Evolutionary conservation across 2,329 filamentous ascomycete species (phyloP).

Genomic region (Alternaria burnsii): DNA sequence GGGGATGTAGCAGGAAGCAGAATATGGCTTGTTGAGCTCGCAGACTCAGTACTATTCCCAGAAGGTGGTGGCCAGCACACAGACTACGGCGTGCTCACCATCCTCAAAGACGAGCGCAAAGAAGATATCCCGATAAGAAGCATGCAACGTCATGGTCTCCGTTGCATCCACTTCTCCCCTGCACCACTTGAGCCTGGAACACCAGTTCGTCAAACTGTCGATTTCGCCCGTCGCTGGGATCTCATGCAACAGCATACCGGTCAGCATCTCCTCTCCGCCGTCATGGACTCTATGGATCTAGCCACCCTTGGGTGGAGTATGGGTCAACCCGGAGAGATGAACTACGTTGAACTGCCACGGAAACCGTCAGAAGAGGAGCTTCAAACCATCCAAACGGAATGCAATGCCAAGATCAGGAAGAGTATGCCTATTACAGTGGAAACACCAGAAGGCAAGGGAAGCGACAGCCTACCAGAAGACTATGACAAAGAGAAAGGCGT

Average conservation of each 20-base stretch:
- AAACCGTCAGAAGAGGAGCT: constrained; percentile 41
- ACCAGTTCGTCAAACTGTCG: constrained; percentile 37
- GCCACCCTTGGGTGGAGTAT: constrained; percentile 45
- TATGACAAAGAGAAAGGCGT: constrained; percentile 46
- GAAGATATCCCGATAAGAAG: constrained; percentile 38
- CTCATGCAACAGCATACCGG: constrained; percentile 50
- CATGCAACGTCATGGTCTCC: constrained; percentile 60
- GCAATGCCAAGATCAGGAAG: constrained; percentile 39
- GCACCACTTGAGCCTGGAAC: constrained; percentile 82
- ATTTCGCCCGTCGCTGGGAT: constrained; percentile 44
- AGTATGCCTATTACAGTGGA: constrained; percentile 43
- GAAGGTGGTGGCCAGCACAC: constrained; percentile 47
- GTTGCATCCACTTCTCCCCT: constrained; percentile 79
- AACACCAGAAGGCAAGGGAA: constrained; percentile 37
- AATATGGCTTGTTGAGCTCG: constrained; percentile 43
- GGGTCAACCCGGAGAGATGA: constrained; percentile 45
- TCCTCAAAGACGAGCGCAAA: constrained; percentile 21
- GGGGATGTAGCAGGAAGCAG: constrained; percentile 20
- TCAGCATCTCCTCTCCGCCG: constrained; percentile 45
- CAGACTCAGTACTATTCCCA: constrained; percentile 45
- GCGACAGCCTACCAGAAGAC: constrained; percentile 39
- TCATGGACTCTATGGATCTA: constrained; percentile 43
- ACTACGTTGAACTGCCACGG: constrained; percentile 44
- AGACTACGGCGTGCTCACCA: constrained; percentile 41
- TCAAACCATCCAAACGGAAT: constrained; percentile 35